Evolutionary conservation across 345 rosid species (phyloP).

Genomic region (Kandelia obovata): DNA sequence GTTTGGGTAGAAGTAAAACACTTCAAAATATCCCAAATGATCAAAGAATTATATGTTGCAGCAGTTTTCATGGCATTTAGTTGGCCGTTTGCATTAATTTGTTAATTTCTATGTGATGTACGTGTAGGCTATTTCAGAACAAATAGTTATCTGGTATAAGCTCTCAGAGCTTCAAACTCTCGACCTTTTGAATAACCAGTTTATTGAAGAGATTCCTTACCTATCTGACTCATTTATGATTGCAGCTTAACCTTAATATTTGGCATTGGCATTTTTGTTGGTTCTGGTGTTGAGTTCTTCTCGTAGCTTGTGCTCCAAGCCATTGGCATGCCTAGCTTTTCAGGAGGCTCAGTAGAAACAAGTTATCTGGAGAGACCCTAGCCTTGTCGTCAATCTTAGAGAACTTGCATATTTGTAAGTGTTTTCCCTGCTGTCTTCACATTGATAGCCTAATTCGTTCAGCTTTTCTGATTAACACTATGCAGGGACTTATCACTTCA

Average conservation of each 20-base stretch:
- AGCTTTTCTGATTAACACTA: background rate
- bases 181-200: slow-evolving; percentile 78
- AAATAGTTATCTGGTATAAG: slow-evolving; percentile 56
- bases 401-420: slow-evolving; percentile 86
- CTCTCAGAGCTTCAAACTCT: slow-evolving; percentile 70
- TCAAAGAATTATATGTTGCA: no score
- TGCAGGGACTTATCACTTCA: slow-evolving; percentile 83
- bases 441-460: background rate
- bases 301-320: slow-evolving; percentile 19
- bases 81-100: background rate
- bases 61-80: background rate
- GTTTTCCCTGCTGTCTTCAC: background rate
- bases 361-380: slow-evolving; percentile 73
- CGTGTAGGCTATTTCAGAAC: slow-evolving; percentile 59
- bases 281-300: slow-evolving; percentile 5
- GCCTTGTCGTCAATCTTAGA: slow-evolving; percentile 65
- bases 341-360: slow-evolving; percentile 79
- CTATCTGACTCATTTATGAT: slow-evolving; percentile 84
- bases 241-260: slow-evolving; percentile 23
- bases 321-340: slow-evolving; percentile 26
- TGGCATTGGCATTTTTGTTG: slow-evolving; percentile 4
- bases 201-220: slow-evolving; percentile 65
- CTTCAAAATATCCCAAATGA: no score
- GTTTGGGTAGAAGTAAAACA: no score
- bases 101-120: background rate